These are phyloP conservation scores for Pyrus hybrid DNA, from an alignment of 331 rosid species.

Conservation along the genomic window DNA sequence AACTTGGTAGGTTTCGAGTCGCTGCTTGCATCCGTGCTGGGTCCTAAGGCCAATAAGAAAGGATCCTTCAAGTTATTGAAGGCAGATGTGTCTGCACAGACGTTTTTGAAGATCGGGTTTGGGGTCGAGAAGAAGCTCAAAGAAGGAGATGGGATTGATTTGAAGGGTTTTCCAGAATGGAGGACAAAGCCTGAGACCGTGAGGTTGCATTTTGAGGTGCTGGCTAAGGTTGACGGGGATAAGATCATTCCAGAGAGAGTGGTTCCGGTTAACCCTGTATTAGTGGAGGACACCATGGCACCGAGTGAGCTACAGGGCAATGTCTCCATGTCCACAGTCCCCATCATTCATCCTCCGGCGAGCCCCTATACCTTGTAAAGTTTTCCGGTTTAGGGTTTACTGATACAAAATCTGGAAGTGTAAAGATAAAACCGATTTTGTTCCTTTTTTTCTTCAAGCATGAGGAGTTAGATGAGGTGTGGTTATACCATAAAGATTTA, in stretches of 20 bases:
- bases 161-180: slow-evolving; percentile 67
- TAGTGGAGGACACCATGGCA: slow-evolving; percentile 45
- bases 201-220: slow-evolving; percentile 75
- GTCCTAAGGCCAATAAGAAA: slow-evolving; percentile 52
- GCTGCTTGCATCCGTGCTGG: slow-evolving; percentile 61
- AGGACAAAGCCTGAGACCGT: slow-evolving; percentile 70
- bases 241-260: slow-evolving; percentile 72
- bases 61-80: slow-evolving; percentile 84
- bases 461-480: slow-evolving; percentile 5
- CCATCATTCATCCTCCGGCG: slow-evolving; percentile 46
- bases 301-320: slow-evolving; percentile 34
- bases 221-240: slow-evolving; percentile 85
- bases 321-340: slow-evolving; percentile 43
- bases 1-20: slow-evolving; percentile 75
- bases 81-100: slow-evolving; percentile 86
- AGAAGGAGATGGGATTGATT: slow-evolving; percentile 30
- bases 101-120: slow-evolving; percentile 71
- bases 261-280: slow-evolving; percentile 40
- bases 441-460: not conserved
- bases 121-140: slow-evolving; percentile 87
- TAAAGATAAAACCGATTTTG: slow-evolving; percentile 6
- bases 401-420: slow-evolving; percentile 3
- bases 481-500: not conserved
- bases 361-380: slow-evolving; percentile 44
- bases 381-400: not conserved